A percentile compares a stretch with the other conserved stretches of the same genome.
These are phyloP conservation scores for Gracilaria vermiculophylla DNA, from an alignment of 23 red algal genomes.

Conservation along the genomic window DNA sequence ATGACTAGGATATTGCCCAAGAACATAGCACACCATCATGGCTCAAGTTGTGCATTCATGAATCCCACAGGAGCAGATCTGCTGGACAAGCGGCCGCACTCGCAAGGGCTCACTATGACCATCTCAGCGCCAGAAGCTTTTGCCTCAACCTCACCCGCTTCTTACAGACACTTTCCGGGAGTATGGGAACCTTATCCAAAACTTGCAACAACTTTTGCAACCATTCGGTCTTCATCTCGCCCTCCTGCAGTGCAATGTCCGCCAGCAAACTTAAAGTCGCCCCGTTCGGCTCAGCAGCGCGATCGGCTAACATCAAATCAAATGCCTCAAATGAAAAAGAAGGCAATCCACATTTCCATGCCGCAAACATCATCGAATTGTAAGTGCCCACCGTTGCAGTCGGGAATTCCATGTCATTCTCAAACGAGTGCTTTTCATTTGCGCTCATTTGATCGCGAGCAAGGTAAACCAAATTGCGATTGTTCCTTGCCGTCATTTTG, in stretches of 20 bases:
- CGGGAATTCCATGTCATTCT: constrained; percentile 28
- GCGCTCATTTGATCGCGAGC: not conserved
- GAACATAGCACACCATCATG: no score
- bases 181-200: constrained; percentile 20
- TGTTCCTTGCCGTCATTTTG: constrained; percentile 53
- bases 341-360: constrained; percentile 14
- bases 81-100: not conserved
- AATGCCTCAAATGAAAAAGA: constrained; percentile 46
- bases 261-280: constrained; percentile 57
- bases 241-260: constrained; percentile 26
- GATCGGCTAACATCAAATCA: constrained; percentile 52
- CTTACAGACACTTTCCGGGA: constrained; percentile 12
- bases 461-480: constrained; percentile 37
- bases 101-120: not conserved
- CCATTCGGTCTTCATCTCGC: constrained; percentile 2
- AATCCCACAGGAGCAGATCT: not conserved
- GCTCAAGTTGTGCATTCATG: no score
- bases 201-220: constrained; percentile 15
- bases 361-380: constrained; percentile 60
- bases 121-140: constrained; percentile 55
- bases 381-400: constrained; percentile 52
- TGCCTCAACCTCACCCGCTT: constrained; percentile 47
- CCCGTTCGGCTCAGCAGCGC: constrained; percentile 34
- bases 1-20: no score
- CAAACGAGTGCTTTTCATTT: constrained; percentile 24